Conservation (phyloP, 352 stramenopile species). For the Pythium rhizo-oryzae region DNA sequence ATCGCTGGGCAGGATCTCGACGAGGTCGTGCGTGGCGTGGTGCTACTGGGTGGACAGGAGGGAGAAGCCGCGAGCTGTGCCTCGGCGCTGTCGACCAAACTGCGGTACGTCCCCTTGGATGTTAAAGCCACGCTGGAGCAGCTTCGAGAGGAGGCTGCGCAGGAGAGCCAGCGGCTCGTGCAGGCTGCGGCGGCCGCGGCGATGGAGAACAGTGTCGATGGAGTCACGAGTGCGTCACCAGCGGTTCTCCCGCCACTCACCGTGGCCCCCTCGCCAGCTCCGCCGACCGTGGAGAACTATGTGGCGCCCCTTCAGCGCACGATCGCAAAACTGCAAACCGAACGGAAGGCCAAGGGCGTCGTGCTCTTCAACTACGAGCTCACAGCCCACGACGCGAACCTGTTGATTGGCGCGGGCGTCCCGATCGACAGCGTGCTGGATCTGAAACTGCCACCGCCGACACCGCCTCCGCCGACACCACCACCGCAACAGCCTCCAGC, state of each 20-base stretch:
- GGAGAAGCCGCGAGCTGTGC: slow-evolving; percentile 47
- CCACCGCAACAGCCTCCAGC: neutral
- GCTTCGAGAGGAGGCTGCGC: slow-evolving; percentile 20
- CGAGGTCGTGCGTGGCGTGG: slow-evolving; percentile 49
- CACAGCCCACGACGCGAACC: slow-evolving; percentile 41
- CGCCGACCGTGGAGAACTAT: slow-evolving; percentile 33
- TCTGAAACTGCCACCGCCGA: slow-evolving; percentile 32
- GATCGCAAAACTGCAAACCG: slow-evolving; percentile 25
- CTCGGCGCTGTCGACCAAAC: slow-evolving; percentile 34
- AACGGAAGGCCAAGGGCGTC: slow-evolving; percentile 36
- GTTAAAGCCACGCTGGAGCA: slow-evolving; percentile 34
- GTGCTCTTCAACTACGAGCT: slow-evolving; percentile 67
- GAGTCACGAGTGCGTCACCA: neutral
- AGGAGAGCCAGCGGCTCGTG: neutral
- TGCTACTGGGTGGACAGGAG: slow-evolving; percentile 47
- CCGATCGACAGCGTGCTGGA: slow-evolving; percentile 62
- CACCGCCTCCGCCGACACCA: neutral
- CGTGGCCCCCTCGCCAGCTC: neutral
- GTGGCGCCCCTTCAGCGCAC: slow-evolving; percentile 10
- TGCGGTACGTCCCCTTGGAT: slow-evolving; percentile 54
- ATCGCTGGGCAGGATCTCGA: slow-evolving; percentile 40
- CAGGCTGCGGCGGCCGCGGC: neutral
- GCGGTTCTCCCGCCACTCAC: neutral
- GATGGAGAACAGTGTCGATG: neutral
- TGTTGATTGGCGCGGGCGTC: slow-evolving; percentile 47